Evolutionary conservation across 169 alveolate genomes (phyloP).

Genomic region (Plasmodium adleri): DNA sequence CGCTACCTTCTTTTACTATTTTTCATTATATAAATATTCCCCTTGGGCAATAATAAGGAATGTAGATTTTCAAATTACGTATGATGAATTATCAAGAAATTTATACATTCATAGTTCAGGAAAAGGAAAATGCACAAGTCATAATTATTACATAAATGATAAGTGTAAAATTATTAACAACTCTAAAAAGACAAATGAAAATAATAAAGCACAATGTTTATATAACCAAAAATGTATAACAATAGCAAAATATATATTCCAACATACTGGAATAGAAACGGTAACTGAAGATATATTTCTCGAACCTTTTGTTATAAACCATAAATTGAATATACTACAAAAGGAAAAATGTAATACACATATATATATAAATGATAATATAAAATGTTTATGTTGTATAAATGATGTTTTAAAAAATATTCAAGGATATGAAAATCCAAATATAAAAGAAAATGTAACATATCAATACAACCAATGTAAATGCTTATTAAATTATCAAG

Average conservation of each 20-base stretch:
- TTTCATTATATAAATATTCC: too few species aligned
- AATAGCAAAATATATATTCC: constrained; percentile 32
- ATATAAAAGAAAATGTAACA: background rate
- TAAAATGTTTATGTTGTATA: constrained; percentile 53
- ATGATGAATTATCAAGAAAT: constrained; percentile 34
- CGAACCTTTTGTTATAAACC: background rate
- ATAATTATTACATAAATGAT: constrained; percentile 45
- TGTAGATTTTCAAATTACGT: constrained; percentile 29
- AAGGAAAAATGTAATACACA: constrained; percentile 37
- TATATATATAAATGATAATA: constrained; percentile 50
- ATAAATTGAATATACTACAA: background rate
- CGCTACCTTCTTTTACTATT: too few species aligned
- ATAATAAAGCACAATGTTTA: constrained; percentile 11
- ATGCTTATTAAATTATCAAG: constrained; percentile 37
- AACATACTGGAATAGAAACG: constrained; percentile 18
- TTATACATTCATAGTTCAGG: constrained; percentile 16
- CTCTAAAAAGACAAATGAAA: constrained; percentile 9
- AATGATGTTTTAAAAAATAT: background rate
- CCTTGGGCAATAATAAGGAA: background rate
- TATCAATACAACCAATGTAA: constrained; percentile 14
- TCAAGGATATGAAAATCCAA: background rate
- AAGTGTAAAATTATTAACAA: constrained; percentile 38
- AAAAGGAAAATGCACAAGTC: constrained; percentile 22
- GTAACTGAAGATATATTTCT: constrained; percentile 15
- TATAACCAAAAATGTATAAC: constrained; percentile 24